Evolutionary conservation across 2,329 filamentous ascomycete species (phyloP), one percentile per base, ranked within the genome.

Genomic region (Xylaria sp.): DNA sequence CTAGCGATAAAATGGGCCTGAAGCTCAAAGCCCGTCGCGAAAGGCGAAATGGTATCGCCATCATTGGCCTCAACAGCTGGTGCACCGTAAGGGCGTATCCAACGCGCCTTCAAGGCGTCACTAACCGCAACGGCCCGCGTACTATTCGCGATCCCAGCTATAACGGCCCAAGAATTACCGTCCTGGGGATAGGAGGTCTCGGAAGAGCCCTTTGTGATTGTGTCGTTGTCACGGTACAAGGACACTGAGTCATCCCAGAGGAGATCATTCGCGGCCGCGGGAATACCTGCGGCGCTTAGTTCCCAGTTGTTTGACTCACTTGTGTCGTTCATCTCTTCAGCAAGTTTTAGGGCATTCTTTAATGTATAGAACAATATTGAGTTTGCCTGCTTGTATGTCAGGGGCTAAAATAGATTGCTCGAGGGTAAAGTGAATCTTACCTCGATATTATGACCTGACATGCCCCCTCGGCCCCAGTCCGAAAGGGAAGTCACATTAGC

Each of bases 31-130:
- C 33, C 35, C 10, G 33, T 40, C 8, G 40, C 40, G 44, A 57
- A 57, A 10, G 54, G 54, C 10, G 54, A 57, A 13, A 57, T 49
- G 19, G 43, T 57, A 15, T 40, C n/a, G n/a, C n/a, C n/a, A n/a
- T n/a, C 35, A 29, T 19, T 23, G 19, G 44, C 33, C 35, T 57
- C 54, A 2, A 48, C 43, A 17, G 54, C 43, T 13, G 44, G 43
- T 19, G 54, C 33, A 33, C 54, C 44, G n/a, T 49, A 49, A 19
- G 54, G 44, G 8, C 43, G 21, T 17, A 51, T 17, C 54, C 44
- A 57, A 15, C 44, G 43, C 21, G 6, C 33, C 23, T 44, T 35
- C 21, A 51, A 25, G n/a, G 46, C n/a, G 35, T 31, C 25, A 19
- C 29, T 47, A n/a, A 58, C 21, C 23, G 25, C 23, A 19, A 2